A percentile compares a stretch with the other conserved stretches of the same genome.
These are phyloP conservation scores for Pterocarpus macrocarpus DNA, from an alignment of 306 rosid species.

Conservation along the genomic window DNA sequence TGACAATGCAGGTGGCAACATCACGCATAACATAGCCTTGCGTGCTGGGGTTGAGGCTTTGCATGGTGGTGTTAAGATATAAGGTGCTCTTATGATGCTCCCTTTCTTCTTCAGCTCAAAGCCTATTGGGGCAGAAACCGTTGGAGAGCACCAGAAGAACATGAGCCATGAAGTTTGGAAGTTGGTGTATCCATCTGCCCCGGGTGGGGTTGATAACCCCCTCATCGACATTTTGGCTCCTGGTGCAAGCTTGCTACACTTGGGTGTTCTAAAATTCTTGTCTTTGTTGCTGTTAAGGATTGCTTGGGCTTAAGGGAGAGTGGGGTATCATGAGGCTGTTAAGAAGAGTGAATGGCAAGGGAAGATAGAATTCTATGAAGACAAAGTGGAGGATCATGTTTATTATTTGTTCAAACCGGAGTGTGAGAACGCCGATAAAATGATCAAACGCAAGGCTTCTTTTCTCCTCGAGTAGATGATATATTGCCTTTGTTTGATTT, in stretches of 20 bases:
- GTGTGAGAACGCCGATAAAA: neutral
- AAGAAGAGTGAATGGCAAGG: slow-evolving; percentile 51
- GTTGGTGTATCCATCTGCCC: slow-evolving; percentile 42
- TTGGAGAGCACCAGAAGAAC: neutral
- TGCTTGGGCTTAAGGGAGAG: slow-evolving; percentile 35
- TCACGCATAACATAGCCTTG: slow-evolving; percentile 51
- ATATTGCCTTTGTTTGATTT: too few species aligned
- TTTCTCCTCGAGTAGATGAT: slow-evolving; percentile 9
- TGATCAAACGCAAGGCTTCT: neutral
- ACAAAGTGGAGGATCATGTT: slow-evolving; percentile 32
- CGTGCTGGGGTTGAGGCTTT: slow-evolving; percentile 50
- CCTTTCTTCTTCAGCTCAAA: slow-evolving; percentile 52
- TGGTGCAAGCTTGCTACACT: slow-evolving; percentile 45
- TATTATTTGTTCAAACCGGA: slow-evolving; percentile 2
- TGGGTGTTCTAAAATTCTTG: slow-evolving; percentile 42
- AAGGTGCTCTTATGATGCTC: slow-evolving; percentile 43
- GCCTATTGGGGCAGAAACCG: slow-evolving; percentile 37
- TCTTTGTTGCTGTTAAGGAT: slow-evolving; percentile 47
- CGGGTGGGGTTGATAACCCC: slow-evolving; percentile 48
- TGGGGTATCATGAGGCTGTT: slow-evolving; percentile 40
- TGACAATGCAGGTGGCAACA: slow-evolving; percentile 60
- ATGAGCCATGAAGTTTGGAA: slow-evolving; percentile 33
- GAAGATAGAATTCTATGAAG: slow-evolving; percentile 39
- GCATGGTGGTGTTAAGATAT: slow-evolving; percentile 37
- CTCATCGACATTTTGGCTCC: slow-evolving; percentile 38